These are phyloP conservation scores for Suillus sp. DNA, from an alignment of 768 basidiomycete genomes.

Conservation along the genomic window DNA sequence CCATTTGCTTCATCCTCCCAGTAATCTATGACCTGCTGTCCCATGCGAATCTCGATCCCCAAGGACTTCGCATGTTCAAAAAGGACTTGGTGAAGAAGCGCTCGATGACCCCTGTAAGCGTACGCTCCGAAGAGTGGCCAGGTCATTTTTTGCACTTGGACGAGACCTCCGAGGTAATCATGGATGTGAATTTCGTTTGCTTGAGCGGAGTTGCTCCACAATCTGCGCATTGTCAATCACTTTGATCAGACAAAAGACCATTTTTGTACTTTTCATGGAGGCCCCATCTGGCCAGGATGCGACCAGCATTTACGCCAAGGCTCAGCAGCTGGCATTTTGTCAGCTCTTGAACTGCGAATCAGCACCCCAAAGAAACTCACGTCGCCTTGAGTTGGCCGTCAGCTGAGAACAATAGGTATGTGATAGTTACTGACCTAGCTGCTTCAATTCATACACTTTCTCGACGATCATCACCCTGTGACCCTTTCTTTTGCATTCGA, in stretches of 20 bases:
- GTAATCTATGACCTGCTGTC: constrained; percentile 21
- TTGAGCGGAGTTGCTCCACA: constrained; percentile 22
- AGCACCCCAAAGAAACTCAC: constrained; percentile 9
- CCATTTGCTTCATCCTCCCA: constrained; percentile 19
- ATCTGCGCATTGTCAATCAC: constrained; percentile 18
- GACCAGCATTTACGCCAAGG: constrained; percentile 26
- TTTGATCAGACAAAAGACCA: constrained; percentile 16
- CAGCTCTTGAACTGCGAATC: constrained; percentile 1
- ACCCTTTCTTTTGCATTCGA: constrained; percentile 27
- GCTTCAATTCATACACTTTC: constrained; percentile 19
- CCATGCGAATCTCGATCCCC: constrained; percentile 23
- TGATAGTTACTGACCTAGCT: constrained; percentile 18
- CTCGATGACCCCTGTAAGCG: constrained; percentile 32
- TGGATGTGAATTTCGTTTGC: constrained; percentile 17
- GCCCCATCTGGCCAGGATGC: constrained; percentile 25
- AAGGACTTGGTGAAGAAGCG: constrained; percentile 25
- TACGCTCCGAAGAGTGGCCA: constrained; percentile 19
- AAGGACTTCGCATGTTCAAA: constrained; percentile 23
- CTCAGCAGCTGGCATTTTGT: constrained; percentile 19
- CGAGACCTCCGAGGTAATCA: constrained; percentile 25
- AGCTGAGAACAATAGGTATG: constrained; percentile 7
- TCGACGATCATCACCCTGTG: constrained; percentile 27
- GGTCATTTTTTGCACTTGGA: constrained; percentile 22
- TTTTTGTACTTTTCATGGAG: constrained; percentile 21
- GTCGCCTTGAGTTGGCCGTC: constrained; percentile 18